Evolutionary conservation across 768 basidiomycete species (phyloP).

Genomic region (Leccinellum albellum): DNA sequence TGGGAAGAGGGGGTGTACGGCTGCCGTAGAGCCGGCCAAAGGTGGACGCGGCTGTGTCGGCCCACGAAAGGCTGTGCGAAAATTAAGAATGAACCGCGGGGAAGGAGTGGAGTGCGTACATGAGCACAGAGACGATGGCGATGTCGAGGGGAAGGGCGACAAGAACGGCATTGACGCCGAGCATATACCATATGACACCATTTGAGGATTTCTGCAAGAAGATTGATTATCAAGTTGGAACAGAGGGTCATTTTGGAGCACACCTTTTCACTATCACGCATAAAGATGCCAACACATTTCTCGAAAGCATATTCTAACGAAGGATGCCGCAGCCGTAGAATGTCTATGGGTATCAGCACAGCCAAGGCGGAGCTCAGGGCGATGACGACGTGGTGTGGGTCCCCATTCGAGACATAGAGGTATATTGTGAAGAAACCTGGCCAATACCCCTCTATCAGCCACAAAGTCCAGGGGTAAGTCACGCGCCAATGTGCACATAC

Average conservation of each 20-base stretch:
- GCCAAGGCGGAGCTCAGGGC: conserved; percentile 64
- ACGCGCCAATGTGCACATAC: conserved; percentile 41
- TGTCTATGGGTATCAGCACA: conserved; percentile 68
- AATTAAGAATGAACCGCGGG: background rate
- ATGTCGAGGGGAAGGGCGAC: conserved; percentile 78
- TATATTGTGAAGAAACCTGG: conserved; percentile 63
- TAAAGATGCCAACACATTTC: conserved; percentile 68
- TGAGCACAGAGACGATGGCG: conserved; percentile 84
- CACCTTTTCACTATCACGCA: conserved; percentile 87
- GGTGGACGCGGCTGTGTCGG: conserved; percentile 91
- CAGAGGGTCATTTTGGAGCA: background rate
- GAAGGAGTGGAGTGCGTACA: conserved; percentile 48
- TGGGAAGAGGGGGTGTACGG: conserved; percentile 60
- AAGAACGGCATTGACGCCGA: conserved; percentile 79
- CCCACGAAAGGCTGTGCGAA: conserved; percentile 79
- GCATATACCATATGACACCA: conserved; percentile 85
- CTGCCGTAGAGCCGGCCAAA: conserved; percentile 81
- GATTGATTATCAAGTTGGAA: background rate
- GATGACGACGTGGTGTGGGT: conserved; percentile 51
- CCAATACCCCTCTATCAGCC: conserved; percentile 5
- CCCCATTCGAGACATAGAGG: conserved; percentile 49
- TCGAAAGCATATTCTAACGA: conserved; percentile 71
- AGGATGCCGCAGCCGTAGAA: conserved; percentile 65
- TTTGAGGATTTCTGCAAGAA: conserved; percentile 54
- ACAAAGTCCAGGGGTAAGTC: background rate